phyloP scores from a whole-genome alignment of 768 basidiomycete species.

The Rhodosporidiobolus sp. region DNA sequence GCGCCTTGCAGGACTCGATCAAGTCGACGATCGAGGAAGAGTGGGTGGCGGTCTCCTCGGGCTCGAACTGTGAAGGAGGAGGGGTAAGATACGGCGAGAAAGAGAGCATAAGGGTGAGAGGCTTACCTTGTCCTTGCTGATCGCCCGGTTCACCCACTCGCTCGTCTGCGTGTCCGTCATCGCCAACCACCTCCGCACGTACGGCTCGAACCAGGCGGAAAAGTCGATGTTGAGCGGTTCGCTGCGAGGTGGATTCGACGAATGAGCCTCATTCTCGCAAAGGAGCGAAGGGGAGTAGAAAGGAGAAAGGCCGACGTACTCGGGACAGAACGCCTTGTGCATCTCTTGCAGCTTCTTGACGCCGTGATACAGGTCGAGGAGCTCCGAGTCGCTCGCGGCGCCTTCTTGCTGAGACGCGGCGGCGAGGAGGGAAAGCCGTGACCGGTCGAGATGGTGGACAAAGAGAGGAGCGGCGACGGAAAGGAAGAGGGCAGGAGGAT shows the following conservation, averaged over 20 bases:
- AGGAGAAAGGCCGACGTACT: slow-evolving; percentile 55
- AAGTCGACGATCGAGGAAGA: slow-evolving; percentile 97
- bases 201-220: slow-evolving; percentile 75
- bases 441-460: slow-evolving; percentile 30
- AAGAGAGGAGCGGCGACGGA: slow-evolving; percentile 31
- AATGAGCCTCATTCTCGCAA: neutral
- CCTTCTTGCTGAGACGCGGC: slow-evolving; percentile 12
- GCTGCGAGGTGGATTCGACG: neutral
- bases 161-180: slow-evolving; percentile 83
- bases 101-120: slow-evolving; percentile 52
- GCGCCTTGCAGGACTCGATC: slow-evolving; percentile 87
- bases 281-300: neutral
- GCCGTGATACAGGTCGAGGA: slow-evolving; percentile 79
- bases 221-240: slow-evolving; percentile 61
- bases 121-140: slow-evolving; percentile 72
- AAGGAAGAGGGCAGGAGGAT: slow-evolving; percentile 66
- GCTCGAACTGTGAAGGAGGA: slow-evolving; percentile 55
- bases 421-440: slow-evolving; percentile 10
- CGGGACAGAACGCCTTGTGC: slow-evolving; percentile 72
- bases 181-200: slow-evolving; percentile 82
- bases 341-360: slow-evolving; percentile 72
- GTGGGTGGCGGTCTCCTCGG: slow-evolving; percentile 68
- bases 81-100: neutral
- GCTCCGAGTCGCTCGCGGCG: slow-evolving; percentile 82
- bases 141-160: slow-evolving; percentile 84